Base-by-base conservation (phyloP, 2,329 filamentous ascomycete genomes). In the Sordariomycetes sp. region DNA sequence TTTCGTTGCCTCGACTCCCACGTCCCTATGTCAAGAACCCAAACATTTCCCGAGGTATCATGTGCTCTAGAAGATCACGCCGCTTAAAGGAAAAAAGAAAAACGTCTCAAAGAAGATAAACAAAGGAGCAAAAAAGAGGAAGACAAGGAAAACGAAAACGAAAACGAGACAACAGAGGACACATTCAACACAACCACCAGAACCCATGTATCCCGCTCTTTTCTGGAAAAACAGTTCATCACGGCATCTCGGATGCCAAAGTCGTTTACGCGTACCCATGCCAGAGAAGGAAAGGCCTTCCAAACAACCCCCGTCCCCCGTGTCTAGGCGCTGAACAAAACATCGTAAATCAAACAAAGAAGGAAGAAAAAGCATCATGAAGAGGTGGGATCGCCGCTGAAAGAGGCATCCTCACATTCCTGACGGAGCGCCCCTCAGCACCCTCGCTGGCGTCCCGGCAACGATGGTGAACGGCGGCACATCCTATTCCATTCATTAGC, bases 381-480 rank as follows among this genome's bases (percentile, higher is more conserved):
- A 32, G 28, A 4, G 3, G 28, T n/a, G n/a, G 34, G 34, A 53
- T 34, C 10, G 15, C n/a, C 6, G n/a, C 39, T 45, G 20, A 39
- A 52, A 28, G 17, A 39, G 10, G n/a, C n/a, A n/a, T n/a, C 12
- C 45, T 50, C 20, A 20, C 48, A 25, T 52, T 52, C 25, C 28
- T 28, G 51, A 52, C 34, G 59, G 56, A 13, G 54, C 57, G 13
- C 73, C 75, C 45, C 75, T 72, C 36, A 75, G 68, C 54, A 87
- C 74, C 56, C 76, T 76, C 5, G 84, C 85, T 12, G 86, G 86
- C 62, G 89, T 89, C 10, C 86, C 86, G 48, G 80, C 84, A 15
- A 84, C 84, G 56, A 87, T 76, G n/a, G 78, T 82, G 61, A 84
- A 88, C 3, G 80, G 80, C 1, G 83, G 81, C 12, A 89, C 81